These are phyloP conservation scores for Purpureocillium takamizusanense DNA, from an alignment of 2,329 filamentous ascomycete species.

Conservation along the genomic window DNA sequence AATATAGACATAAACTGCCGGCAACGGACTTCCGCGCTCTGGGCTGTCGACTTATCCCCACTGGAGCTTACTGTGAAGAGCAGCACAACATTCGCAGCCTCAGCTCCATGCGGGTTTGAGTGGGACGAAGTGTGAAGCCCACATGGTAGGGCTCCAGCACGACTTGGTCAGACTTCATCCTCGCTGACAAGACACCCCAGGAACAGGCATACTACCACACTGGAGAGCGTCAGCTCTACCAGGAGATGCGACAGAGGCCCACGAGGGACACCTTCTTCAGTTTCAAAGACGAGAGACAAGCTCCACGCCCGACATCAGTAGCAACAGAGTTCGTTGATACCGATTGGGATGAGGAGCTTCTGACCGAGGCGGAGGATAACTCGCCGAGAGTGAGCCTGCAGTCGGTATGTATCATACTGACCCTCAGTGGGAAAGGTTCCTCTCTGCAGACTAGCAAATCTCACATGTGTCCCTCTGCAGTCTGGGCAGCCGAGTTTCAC, in stretches of 20 bases:
- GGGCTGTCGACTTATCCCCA: too few relatives aligned
- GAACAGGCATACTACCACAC: constrained; percentile 25
- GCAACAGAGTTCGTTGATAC: constrained; percentile 73
- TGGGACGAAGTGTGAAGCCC: constrained; percentile 11
- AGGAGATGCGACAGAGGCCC: constrained; percentile 44
- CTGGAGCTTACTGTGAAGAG: too few relatives aligned
- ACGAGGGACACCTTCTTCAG: constrained; percentile 53
- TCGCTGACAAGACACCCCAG: constrained; percentile 12
- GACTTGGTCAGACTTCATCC: neutral
- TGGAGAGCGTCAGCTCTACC: constrained; percentile 28
- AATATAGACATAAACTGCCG: constrained; percentile 19
- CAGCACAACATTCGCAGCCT: too few relatives aligned
- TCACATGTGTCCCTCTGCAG: constrained; percentile 28
- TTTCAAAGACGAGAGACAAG: constrained; percentile 37
- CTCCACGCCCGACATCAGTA: constrained; percentile 54
- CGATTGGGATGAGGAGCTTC: constrained; percentile 54
- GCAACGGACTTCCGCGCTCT: constrained; percentile 26
- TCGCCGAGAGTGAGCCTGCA: constrained; percentile 60
- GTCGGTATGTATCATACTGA: constrained; percentile 48
- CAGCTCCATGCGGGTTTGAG: constrained; percentile 10
- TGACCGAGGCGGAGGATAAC: constrained; percentile 51
- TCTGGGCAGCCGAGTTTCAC: constrained; percentile 68
- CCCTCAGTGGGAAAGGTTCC: too few relatives aligned
- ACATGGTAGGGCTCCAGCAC: constrained; percentile 22
- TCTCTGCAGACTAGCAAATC: too few relatives aligned